Evolutionary conservation across 257 asterid species (phyloP).

Genomic region (Solanum medicagineum): DNA sequence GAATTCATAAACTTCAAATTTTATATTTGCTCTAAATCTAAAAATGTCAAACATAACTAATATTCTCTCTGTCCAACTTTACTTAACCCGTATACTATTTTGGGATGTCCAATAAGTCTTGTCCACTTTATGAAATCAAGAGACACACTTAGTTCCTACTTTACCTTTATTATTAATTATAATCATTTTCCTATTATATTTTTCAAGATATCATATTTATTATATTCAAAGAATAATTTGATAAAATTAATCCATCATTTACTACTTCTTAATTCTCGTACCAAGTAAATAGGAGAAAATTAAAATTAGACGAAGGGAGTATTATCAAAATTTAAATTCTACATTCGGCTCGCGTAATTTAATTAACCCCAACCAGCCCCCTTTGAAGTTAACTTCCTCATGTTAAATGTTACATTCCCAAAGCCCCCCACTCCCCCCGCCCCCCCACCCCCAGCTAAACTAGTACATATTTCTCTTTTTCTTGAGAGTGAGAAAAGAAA

Average conservation of each 20-base stretch:
- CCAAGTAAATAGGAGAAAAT: rapidly evolving
- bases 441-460: not conserved
- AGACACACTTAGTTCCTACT: too few species aligned
- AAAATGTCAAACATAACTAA: not conserved
- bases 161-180: too few species aligned
- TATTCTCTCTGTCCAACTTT: not conserved
- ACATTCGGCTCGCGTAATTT: not conserved
- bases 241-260: too few species aligned
- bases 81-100: too few species aligned
- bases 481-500: not conserved
- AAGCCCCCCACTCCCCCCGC: not conserved
- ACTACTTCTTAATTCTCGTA: rapidly evolving
- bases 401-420: not conserved
- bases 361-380: not conserved
- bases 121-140: too few species aligned
- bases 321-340: not conserved
- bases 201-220: too few species aligned
- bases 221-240: too few species aligned
- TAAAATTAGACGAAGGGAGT: rapidly evolving
- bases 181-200: too few species aligned
- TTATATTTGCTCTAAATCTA: too few species aligned
- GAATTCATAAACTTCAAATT: not conserved
- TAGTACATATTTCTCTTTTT: not conserved
- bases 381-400: not conserved
- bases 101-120: too few species aligned